Conservation (phyloP, 2,329 filamentous ascomycete species). For the Gnomoniopsis sp. region DNA sequence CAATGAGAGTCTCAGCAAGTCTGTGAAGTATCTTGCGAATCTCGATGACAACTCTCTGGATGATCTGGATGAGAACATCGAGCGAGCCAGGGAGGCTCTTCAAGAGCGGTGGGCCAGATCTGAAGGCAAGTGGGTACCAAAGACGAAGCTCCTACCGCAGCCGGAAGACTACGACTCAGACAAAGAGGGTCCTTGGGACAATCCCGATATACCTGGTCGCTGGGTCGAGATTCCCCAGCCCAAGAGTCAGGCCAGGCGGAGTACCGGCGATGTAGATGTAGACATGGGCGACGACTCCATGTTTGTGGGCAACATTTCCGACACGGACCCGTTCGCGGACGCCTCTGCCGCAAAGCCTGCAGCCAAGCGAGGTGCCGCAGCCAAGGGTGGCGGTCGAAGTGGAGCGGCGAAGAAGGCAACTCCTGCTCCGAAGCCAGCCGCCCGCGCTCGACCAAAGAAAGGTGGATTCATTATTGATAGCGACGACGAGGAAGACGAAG, state of each 20-base stretch:
- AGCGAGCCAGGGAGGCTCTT: constrained; percentile 64
- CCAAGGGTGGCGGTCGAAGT: constrained; percentile 31
- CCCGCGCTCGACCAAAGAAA: constrained; percentile 41
- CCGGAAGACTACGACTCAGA: constrained; percentile 88
- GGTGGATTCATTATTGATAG: constrained; percentile 34
- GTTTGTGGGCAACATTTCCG: constrained; percentile 43
- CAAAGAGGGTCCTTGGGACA: constrained; percentile 80
- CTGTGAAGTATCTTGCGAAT: constrained; percentile 66
- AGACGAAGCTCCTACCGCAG: constrained; percentile 64
- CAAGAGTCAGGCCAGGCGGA: constrained; percentile 33
- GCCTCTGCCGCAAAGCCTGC: constrained; percentile 21
- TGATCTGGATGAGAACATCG: constrained; percentile 71
- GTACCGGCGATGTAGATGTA: constrained; percentile 46
- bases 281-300: constrained; percentile 43
- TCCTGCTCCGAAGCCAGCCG: constrained; percentile 40
- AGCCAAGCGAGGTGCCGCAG: constrained; percentile 25
- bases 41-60: constrained; percentile 61
- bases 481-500: constrained; percentile 37
- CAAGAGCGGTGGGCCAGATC: constrained; percentile 68
- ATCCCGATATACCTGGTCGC: constrained; percentile 61
- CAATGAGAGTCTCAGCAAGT: constrained; percentile 64
- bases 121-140: constrained; percentile 41
- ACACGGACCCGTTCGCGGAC: background rate
- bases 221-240: constrained; percentile 17
- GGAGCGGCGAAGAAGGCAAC: constrained; percentile 33